Evolutionary conservation across 2,329 filamentous ascomycete genomes (phyloP).

Genomic region (Fusarium pseudonygamai): DNA sequence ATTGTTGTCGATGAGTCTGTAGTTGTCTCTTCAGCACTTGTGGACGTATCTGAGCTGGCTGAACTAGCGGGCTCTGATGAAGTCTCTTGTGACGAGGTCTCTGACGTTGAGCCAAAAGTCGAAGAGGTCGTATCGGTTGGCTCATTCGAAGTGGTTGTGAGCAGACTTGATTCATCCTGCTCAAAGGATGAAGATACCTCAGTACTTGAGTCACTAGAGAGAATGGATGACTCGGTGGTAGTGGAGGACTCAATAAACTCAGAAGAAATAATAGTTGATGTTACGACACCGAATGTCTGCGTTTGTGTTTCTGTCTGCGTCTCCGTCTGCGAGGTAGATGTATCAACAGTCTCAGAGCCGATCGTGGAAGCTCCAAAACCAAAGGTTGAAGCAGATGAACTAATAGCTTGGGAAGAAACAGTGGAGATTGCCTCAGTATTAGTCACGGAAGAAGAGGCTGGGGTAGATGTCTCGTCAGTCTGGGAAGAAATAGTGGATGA

Average conservation of each 20-base stretch:
- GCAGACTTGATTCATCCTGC: background rate
- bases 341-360: background rate
- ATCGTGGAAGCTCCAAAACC: no score
- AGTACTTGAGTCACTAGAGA: background rate
- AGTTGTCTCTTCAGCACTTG: background rate
- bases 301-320: background rate
- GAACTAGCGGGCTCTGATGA: background rate
- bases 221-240: background rate
- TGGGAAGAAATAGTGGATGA: background rate
- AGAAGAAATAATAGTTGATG: background rate
- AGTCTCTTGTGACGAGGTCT: background rate
- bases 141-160: background rate
- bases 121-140: background rate
- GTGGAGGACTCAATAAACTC: accelerated
- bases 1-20: background rate
- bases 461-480: background rate
- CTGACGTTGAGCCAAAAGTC: background rate
- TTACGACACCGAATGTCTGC: no score
- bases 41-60: background rate
- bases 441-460: background rate
- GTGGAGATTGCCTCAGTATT: no score
- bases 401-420: background rate
- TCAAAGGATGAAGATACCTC: background rate
- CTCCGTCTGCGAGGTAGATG: background rate
- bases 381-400: background rate